Evolutionary conservation across 2,329 filamentous ascomycete species (phyloP), one percentile per base, ranked within the genome.

Genomic region (Bipolaris victoriae): DNA sequence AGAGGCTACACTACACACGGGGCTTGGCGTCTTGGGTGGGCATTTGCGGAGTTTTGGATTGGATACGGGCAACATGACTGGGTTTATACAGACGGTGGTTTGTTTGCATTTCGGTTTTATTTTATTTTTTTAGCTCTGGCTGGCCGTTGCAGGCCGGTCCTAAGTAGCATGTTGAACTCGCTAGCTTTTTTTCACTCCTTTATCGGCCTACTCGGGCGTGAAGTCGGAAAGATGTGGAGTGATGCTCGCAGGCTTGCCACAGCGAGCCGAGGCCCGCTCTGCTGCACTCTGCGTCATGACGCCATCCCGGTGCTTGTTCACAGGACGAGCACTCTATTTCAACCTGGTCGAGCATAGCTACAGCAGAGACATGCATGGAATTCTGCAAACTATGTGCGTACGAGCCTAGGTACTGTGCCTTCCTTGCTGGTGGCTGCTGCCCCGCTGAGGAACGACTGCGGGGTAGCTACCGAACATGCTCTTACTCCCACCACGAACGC

Each of bases 41-140:
- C 68, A 73, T 71, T 64, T 64, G 40, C 18, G 68, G 71, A 66
- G 69, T 73, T 62, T 52, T 20, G 47, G 52, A 43, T 51, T 51
- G 58, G 41, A 53, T 43, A 54, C 52, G 24, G 44, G 36, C 43
- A 35, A 52, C 46, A 43, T 29, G 49, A 49, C 15, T 55, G 48
- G 52, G 50, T 33, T 49, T 20, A 22, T 44, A 29, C 16, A 33
- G 49, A 45, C 18, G 49, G 55, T 22, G 51, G 61, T 57, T n/a
- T 45, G 24, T 46, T 33, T 31, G 39, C 54, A 35, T 55, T 52
- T 39, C 22, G 55, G 33, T 49, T 52, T 44, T 31, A 24, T 44
- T 49, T 1, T 16, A n/a, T 16, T 16, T 16, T 26, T 36, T 20
- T 49, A 29, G 26, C 49, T 18, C 45, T 48, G 44, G 48, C 51